Base-by-base conservation (phyloP, 768 basidiomycete species). In the Naganishia kalamii region DNA sequence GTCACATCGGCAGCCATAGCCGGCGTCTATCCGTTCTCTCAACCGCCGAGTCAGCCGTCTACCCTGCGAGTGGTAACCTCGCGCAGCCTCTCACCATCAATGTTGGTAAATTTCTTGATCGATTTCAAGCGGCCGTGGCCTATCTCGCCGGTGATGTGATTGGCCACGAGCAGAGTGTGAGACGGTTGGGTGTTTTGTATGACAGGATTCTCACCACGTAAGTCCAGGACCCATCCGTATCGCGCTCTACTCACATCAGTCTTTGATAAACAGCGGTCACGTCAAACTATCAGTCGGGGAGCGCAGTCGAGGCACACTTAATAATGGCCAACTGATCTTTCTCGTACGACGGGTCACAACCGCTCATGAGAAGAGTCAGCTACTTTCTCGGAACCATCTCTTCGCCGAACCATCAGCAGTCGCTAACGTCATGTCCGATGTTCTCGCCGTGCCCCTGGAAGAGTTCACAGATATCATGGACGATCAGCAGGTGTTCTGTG, bases 201-300 rank as follows among this genome's bases (percentile, higher is more conserved):
- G 78, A 79, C 63, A 74, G 76, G 44, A 76, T 79, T 60, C 52
- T 78, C 57, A 76, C 78, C 1, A 78, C 78, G 76, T 77, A 64
- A 71, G 74, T 75, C 6, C 19, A 0, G n/a, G 6, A 12, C 4
- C 7, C 15, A 32, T 4, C 2, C 29, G 25, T 21, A 33, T n/a
- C n/a, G n/a, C n/a, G n/a, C n/a, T n/a, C n/a, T n/a, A n/a, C n/a
- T n/a, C n/a, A n/a, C n/a, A n/a, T 32, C 25, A 5, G 0, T 10
- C 15, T 29, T 33, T 43, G 25, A 8, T 35, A 21, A 32, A 23
- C 19, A 64, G 63, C 23, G 62, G 67, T 13, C 52, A 68, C 25
- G 62, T 65, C 25, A 50, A 51, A 27, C 62, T 60, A 29, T 35
- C 32, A 30, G 65, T 52, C 68, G 65, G 67, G 37, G 59, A 49